Conservation (phyloP, 1,139 yeast species). For the Pichia sp. region DNA sequence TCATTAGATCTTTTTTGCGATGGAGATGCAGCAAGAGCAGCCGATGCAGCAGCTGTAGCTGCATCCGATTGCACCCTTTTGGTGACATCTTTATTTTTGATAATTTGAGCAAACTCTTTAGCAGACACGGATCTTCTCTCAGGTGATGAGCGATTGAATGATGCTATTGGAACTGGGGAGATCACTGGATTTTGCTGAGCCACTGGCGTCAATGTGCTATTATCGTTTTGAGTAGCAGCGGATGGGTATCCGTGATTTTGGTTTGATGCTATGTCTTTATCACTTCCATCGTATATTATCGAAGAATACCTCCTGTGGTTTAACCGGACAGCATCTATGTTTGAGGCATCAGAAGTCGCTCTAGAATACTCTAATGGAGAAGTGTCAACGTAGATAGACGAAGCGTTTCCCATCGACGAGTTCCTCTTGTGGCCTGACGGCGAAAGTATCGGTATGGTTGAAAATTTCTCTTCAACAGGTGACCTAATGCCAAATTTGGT, state of each 20-base stretch:
- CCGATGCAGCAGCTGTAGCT: slow-evolving; percentile 5
- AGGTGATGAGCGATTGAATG: slow-evolving; percentile 19
- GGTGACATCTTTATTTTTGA: slow-evolving; percentile 22
- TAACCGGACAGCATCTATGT: not conserved
- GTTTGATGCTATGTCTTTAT: not conserved
- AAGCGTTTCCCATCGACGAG: slow-evolving; percentile 28
- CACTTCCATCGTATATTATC: slow-evolving; percentile 2
- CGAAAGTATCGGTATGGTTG: slow-evolving; percentile 11
- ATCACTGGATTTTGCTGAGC: not conserved
- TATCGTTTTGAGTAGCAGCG: not conserved
- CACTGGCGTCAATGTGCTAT: not conserved
- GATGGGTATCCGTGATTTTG: not conserved
- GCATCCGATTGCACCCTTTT: slow-evolving; percentile 27
- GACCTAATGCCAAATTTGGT: slow-evolving; percentile 31
- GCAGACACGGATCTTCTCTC: slow-evolving; percentile 40
- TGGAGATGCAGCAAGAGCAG: slow-evolving; percentile 18
- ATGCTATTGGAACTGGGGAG: not conserved
- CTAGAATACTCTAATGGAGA: slow-evolving; percentile 13
- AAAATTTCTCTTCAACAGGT: slow-evolving; percentile 10
- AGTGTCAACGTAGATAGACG: slow-evolving; percentile 30
- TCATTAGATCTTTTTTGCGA: not conserved
- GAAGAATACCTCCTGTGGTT: slow-evolving; percentile 25
- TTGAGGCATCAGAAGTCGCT: slow-evolving; percentile 6
- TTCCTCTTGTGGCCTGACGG: slow-evolving; percentile 25
- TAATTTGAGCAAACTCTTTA: slow-evolving; percentile 30